phyloP scores from a whole-genome alignment of 2,329 filamentous ascomycete genomes.

The Phyllosticta citriasiana region DNA sequence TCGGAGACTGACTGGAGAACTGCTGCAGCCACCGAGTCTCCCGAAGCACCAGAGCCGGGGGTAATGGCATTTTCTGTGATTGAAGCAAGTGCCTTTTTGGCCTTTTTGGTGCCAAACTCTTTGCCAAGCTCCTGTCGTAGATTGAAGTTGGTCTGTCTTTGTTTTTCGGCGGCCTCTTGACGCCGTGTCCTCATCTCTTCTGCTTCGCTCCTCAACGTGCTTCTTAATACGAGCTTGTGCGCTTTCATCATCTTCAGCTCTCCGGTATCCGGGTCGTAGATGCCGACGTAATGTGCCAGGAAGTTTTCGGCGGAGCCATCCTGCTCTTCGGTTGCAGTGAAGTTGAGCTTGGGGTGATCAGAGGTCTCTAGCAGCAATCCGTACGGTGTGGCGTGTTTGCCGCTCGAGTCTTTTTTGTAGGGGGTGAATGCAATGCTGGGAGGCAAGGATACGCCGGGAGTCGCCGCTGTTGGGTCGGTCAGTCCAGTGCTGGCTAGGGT shows the following conservation, averaged over 20 bases:
- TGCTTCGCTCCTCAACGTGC: constrained; percentile 35
- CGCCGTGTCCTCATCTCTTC: constrained; percentile 29
- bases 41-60: constrained; percentile 18
- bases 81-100: constrained; percentile 64
- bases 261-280: constrained; percentile 46
- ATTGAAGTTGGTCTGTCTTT: constrained; percentile 16
- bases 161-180: constrained; percentile 17
- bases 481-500: not conserved
- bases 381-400: constrained; percentile 27
- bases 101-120: constrained; percentile 78
- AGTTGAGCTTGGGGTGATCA: constrained; percentile 50
- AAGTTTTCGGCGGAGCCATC: constrained; percentile 38
- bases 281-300: constrained; percentile 50
- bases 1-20: constrained; percentile 56
- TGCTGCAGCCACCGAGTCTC: constrained; percentile 23
- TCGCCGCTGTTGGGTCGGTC: constrained; percentile 24
- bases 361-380: constrained; percentile 52
- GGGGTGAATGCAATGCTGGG: constrained; percentile 37
- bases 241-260: constrained; percentile 44
- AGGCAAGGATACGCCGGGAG: constrained; percentile 34
- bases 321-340: constrained; percentile 42
- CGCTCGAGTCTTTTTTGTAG: constrained; percentile 31
- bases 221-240: constrained; percentile 46
- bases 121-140: constrained; percentile 48
- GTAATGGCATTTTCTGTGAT: constrained; percentile 62